phyloP scores from a whole-genome alignment of 2,329 filamentous ascomycete species.

The Aspergillus quadrilineatus region DNA sequence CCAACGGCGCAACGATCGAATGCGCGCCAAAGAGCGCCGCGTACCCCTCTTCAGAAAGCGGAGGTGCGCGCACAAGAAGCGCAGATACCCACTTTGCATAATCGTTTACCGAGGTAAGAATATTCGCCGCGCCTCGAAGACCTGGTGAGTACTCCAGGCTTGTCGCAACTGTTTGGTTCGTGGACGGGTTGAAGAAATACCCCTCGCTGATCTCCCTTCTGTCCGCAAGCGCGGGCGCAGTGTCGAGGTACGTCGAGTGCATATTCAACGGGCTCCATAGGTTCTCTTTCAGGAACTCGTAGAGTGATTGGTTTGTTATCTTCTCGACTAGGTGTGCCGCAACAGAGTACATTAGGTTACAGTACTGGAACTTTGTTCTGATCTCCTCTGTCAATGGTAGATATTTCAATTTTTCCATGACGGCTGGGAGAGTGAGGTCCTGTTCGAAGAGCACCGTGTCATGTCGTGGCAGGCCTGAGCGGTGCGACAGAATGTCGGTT shows the following conservation, averaged over 20 bases:
- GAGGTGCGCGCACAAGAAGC: conserved; percentile 40
- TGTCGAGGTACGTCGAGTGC: conserved; percentile 38
- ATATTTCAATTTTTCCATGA: no score
- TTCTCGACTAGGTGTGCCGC: conserved; percentile 49
- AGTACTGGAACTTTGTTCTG: conserved; percentile 50
- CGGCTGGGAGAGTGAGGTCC: no score
- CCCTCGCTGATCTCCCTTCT: conserved; percentile 25
- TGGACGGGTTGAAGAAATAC: conserved; percentile 17
- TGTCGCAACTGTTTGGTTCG: no score
- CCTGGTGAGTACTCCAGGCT: not conserved
- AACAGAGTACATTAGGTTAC: conserved; percentile 54
- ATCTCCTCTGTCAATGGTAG: conserved; percentile 30
- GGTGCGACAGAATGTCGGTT: conserved; percentile 33
- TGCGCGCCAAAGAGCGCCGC: not conserved
- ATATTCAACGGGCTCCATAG: conserved; percentile 46
- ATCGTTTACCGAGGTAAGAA: conserved; percentile 39
- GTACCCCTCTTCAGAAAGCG: conserved; percentile 22
- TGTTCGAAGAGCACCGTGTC: conserved; percentile 19
- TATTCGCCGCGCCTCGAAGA: conserved; percentile 20
- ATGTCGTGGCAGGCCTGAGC: conserved; percentile 30
- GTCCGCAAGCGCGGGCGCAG: conserved; percentile 33
- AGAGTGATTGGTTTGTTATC: conserved; percentile 36
- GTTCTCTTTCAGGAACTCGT: conserved; percentile 31
- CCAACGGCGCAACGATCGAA: not conserved
- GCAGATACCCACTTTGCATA: conserved; percentile 53